Percentiles rank a stretch among this genome's conserved stretches.
Conservation (phyloP, 2,329 filamentous ascomycete species). For the Ceratocystis cubensis region DNA sequence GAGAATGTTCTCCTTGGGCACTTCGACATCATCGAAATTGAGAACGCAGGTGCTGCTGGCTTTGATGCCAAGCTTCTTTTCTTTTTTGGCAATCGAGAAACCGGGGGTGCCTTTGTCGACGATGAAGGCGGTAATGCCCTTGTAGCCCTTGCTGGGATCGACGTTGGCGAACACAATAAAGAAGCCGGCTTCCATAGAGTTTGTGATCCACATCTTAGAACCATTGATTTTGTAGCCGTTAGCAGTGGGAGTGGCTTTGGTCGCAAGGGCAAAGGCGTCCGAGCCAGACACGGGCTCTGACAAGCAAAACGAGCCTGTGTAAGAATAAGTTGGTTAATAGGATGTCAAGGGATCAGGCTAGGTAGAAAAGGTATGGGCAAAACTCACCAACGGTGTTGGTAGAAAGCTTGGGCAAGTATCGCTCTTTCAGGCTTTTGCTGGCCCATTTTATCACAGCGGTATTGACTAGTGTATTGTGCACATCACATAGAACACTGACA, state of each 20-base stretch:
- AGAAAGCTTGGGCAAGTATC: conserved; percentile 79
- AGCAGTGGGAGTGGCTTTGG: conserved; percentile 72
- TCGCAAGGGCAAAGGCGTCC: conserved; percentile 89
- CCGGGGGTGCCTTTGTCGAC: conserved; percentile 82
- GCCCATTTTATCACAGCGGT: conserved; percentile 82
- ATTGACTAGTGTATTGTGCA: conserved; percentile 97
- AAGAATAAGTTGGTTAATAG: background rate
- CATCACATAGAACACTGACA: conserved; percentile 88
- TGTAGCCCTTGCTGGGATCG: conserved; percentile 83
- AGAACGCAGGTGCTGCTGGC: conserved; percentile 94
- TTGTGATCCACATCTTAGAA: conserved; percentile 99
- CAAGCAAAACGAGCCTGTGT: conserved; percentile 63
- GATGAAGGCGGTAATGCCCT: conserved; percentile 91
- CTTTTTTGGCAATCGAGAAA: conserved; percentile 96
- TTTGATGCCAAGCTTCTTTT: conserved; percentile 97
- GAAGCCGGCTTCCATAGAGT: conserved; percentile 82
- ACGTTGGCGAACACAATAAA: conserved; percentile 98
- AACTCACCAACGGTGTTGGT: conserved; percentile 61
- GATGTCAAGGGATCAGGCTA: background rate
- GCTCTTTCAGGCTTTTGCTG: conserved; percentile 62
- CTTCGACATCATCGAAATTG: conserved; percentile 90
- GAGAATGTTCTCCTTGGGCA: conserved; percentile 77
- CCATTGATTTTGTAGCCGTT: conserved; percentile 79
- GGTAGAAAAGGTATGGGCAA: background rate
- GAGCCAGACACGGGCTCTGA: conserved; percentile 88